Conservation (phyloP, 2,329 filamentous ascomycete species). For the Cytospora piceicola region DNA sequence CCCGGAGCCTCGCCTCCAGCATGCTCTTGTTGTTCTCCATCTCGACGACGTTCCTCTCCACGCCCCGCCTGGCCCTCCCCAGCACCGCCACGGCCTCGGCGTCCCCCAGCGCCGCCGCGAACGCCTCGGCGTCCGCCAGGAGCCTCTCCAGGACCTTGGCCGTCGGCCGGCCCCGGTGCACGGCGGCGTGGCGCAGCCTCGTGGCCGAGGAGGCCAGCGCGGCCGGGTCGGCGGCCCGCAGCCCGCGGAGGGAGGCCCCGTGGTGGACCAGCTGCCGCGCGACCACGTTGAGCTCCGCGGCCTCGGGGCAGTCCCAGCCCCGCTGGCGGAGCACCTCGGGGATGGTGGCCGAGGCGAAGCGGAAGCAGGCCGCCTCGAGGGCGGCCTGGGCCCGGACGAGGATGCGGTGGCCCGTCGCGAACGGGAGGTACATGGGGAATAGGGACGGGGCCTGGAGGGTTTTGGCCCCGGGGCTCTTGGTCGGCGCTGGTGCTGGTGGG, state of each 20-base stretch:
- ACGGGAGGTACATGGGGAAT: constrained; percentile 41
- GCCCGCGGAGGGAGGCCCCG: not conserved
- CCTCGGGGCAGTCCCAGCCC: constrained; percentile 41
- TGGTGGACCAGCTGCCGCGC: constrained; percentile 16
- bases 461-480: not conserved
- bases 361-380: constrained; percentile 46
- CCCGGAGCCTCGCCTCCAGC: constrained; percentile 36
- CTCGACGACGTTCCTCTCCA: constrained; percentile 38
- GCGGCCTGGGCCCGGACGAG: constrained; percentile 42
- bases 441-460: constrained; percentile 33
- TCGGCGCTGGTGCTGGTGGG: not conserved
- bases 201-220: not conserved
- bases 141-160: constrained; percentile 7
- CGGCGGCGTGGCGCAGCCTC: constrained; percentile 21
- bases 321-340: constrained; percentile 37
- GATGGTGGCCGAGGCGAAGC: constrained; percentile 42
- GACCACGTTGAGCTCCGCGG: constrained; percentile 45
- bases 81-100: constrained; percentile 36
- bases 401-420: constrained; percentile 42
- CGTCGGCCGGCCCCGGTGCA: constrained; percentile 19
- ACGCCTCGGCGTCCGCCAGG: constrained; percentile 35
- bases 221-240: not conserved
- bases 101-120: constrained; percentile 40
- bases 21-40: constrained; percentile 42
- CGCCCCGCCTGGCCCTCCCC: constrained; percentile 37